Evolutionary conservation across 2,329 filamentous ascomycete genomes (phyloP).

Genomic region (Pseudomassariella vexata): DNA sequence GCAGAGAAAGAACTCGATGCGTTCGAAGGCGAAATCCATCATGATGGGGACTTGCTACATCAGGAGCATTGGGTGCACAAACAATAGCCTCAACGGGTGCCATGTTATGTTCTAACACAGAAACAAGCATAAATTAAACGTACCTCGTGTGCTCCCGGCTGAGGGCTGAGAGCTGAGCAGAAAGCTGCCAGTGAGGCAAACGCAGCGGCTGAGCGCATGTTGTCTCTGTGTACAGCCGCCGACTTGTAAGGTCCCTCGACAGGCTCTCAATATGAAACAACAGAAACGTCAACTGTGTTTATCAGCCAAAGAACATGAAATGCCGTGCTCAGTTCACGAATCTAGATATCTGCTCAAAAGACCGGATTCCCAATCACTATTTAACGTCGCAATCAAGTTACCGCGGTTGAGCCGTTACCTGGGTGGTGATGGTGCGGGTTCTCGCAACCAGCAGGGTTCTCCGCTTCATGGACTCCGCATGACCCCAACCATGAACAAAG

Average conservation of each 20-base stretch:
- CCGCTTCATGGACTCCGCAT: conserved; percentile 2
- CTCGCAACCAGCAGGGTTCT: conserved; percentile 7
- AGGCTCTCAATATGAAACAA: not conserved
- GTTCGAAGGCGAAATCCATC: no score
- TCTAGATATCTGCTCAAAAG: not conserved
- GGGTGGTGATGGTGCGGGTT: conserved; percentile 1
- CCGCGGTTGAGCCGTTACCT: not conserved
- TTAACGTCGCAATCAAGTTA: conserved; percentile 1
- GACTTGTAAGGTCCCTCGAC: not conserved
- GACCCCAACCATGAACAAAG: no score
- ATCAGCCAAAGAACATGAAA: not conserved
- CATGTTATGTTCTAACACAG: not conserved
- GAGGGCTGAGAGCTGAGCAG: conserved; percentile 8
- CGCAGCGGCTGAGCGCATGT: conserved; percentile 5
- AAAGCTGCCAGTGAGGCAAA: conserved; percentile 6
- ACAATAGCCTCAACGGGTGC: not conserved
- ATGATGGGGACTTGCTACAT: no score
- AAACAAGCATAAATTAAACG: not conserved
- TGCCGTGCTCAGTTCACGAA: not conserved
- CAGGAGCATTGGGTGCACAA: no score
- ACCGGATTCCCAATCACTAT: not conserved
- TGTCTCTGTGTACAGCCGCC: not conserved
- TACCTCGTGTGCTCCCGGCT: conserved; percentile 4
- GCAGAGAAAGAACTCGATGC: no score
- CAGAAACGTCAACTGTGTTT: not conserved